Conservation (phyloP, 2,329 filamentous ascomycete genomes). For the Xylaria digitata region DNA sequence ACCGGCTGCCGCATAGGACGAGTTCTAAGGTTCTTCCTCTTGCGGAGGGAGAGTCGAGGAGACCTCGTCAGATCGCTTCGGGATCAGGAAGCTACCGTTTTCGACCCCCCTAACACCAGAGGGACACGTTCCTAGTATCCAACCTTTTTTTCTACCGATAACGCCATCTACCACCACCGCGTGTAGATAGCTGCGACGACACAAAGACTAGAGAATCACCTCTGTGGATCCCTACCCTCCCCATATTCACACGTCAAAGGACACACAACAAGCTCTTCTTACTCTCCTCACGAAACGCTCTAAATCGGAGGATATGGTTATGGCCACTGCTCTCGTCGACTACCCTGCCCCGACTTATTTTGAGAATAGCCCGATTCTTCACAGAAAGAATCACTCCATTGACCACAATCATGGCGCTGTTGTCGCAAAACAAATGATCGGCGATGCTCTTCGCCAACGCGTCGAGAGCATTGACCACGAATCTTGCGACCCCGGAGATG, state of each 20-base stretch:
- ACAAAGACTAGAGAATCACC: conserved; percentile 30
- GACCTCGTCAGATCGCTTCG: conserved; percentile 92
- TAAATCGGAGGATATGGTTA: conserved; percentile 69
- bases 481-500: conserved; percentile 88
- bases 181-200: conserved; percentile 23
- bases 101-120: conserved; percentile 88
- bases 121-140: conserved; percentile 43
- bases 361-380: conserved; percentile 57
- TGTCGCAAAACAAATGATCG: conserved; percentile 82
- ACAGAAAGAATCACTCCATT: conserved; percentile 53
- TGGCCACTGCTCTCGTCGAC: conserved; percentile 71
- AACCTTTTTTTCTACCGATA: conserved; percentile 36
- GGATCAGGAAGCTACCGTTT: conserved; percentile 94
- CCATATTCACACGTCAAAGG: conserved; percentile 31
- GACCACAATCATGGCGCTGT: conserved; percentile 58
- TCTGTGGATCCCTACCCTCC: conserved; percentile 39
- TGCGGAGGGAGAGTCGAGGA: conserved; percentile 98
- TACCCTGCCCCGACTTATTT: conserved; percentile 63
- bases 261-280: conserved; percentile 39
- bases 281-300: conserved; percentile 34
- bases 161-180: conserved; percentile 36
- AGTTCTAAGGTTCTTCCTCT: conserved; percentile 99
- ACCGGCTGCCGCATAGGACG: conserved; percentile 99
- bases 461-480: conserved; percentile 88
- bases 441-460: conserved; percentile 85